Percentiles rank a stretch among this genome's conserved stretches.
These are phyloP conservation scores for Rhodotorula sp. DNA, from an alignment of 1,284 basidiomycete genomes.

Conservation along the genomic window DNA sequence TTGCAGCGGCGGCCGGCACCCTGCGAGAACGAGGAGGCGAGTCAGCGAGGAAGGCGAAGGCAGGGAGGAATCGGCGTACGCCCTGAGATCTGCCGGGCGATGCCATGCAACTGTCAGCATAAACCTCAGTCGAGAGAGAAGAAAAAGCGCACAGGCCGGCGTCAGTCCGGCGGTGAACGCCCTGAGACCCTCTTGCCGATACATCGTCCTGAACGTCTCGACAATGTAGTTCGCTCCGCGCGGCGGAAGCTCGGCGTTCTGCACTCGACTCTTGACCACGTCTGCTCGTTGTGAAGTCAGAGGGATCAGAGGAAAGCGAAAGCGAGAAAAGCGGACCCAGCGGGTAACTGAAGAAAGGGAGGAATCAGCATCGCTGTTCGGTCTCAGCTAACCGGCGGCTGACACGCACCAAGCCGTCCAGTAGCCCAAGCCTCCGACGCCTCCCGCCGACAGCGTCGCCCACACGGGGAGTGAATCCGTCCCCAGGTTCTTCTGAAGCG, in stretches of 20 bases:
- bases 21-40: slow-evolving; percentile 59
- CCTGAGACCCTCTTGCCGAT: slow-evolving; percentile 72
- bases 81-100: slow-evolving; percentile 50
- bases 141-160: slow-evolving; percentile 31
- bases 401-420: slow-evolving; percentile 92
- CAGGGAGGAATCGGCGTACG: slow-evolving; percentile 37
- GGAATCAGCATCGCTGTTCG: background rate
- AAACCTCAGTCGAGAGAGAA: slow-evolving; percentile 43
- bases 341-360: slow-evolving; percentile 20
- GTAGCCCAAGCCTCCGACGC: slow-evolving; percentile 84
- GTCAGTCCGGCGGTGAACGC: slow-evolving; percentile 49
- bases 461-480: slow-evolving; percentile 71
- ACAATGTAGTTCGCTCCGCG: slow-evolving; percentile 73
- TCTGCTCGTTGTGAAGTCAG: slow-evolving; percentile 54
- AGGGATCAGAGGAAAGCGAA: background rate
- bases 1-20: slow-evolving; percentile 84
- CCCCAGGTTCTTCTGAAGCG: slow-evolving; percentile 64
- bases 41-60: slow-evolving; percentile 6
- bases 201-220: slow-evolving; percentile 64
- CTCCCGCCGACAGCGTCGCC: slow-evolving; percentile 81
- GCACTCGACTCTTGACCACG: slow-evolving; percentile 85
- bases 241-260: slow-evolving; percentile 74
- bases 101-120: slow-evolving; percentile 65
- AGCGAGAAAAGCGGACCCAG: slow-evolving; percentile 22
- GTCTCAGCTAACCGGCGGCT: slow-evolving; percentile 50